Evolutionary conservation across 2,329 filamentous ascomycete species (phyloP).

Genomic region (Penicillium sp.): DNA sequence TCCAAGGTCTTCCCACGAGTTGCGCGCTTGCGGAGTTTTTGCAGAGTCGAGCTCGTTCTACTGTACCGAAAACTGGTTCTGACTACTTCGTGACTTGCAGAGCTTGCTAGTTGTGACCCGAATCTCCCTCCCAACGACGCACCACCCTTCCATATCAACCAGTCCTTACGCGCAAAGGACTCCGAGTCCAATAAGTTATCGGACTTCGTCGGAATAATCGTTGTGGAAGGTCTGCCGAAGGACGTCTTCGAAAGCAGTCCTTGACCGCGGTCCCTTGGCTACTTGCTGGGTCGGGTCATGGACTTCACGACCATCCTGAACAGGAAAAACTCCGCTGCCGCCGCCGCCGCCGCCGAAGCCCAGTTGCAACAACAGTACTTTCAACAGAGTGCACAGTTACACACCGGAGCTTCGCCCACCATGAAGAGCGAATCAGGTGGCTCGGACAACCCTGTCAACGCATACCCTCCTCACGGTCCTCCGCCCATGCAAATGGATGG

Average conservation of each 20-base stretch:
- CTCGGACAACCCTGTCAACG: slow-evolving; percentile 57
- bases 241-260: slow-evolving; percentile 28
- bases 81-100: neutral
- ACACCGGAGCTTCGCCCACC: slow-evolving; percentile 49
- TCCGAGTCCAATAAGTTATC: slow-evolving; percentile 7
- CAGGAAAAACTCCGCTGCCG: slow-evolving; percentile 49
- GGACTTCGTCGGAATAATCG: neutral
- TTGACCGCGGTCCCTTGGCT: slow-evolving; percentile 34
- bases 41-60: neutral
- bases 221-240: slow-evolving; percentile 15
- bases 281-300: slow-evolving; percentile 45
- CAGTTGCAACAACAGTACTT: slow-evolving; percentile 49
- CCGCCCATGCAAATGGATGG: slow-evolving; percentile 51
- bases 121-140: neutral
- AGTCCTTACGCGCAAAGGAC: neutral
- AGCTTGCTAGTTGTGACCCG: neutral
- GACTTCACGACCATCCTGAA: slow-evolving; percentile 55
- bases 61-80: neutral
- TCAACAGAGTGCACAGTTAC: slow-evolving; percentile 41
- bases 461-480: slow-evolving; percentile 58
- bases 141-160: neutral
- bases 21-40: neutral
- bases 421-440: slow-evolving; percentile 60
- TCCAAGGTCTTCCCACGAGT: neutral
- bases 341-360: slow-evolving; percentile 44